Evolutionary conservation across 768 basidiomycete species (phyloP).

Genomic region (Rhodosporidiobolus odoratus): DNA sequence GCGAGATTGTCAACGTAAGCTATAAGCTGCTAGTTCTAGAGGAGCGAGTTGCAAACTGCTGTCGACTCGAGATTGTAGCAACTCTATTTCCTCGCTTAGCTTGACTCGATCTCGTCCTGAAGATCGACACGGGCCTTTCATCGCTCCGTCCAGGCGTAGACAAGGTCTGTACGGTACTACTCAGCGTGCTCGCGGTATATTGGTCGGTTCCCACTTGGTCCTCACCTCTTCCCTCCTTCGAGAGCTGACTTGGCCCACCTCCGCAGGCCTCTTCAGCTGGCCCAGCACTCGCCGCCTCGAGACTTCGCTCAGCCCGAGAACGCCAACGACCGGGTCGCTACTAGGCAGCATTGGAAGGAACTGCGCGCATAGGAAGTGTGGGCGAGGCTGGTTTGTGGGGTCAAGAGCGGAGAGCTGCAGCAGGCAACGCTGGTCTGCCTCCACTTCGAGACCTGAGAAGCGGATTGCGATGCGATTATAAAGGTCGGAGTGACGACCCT

Average conservation of each 20-base stretch:
- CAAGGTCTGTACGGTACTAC: too few relatives aligned
- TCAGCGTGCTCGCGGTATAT: too few relatives aligned
- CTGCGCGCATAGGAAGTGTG: conserved; percentile 4
- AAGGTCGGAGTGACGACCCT: conserved; percentile 61
- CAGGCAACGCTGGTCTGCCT: conserved; percentile 50
- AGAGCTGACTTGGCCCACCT: background rate
- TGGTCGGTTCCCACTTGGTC: background rate
- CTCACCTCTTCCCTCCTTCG: background rate
- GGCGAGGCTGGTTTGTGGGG: background rate
- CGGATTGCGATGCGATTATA: conserved; percentile 64
- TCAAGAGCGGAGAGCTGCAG: background rate
- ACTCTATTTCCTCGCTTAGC: too few relatives aligned
- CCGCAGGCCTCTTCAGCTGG: conserved; percentile 26
- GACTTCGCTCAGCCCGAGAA: conserved; percentile 16
- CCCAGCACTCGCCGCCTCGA: conserved; percentile 8
- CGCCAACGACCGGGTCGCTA: conserved; percentile 9
- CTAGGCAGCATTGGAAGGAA: background rate
- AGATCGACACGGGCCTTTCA: too few relatives aligned
- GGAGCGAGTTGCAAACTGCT: too few relatives aligned
- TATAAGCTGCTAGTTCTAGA: too few relatives aligned
- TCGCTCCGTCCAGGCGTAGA: too few relatives aligned
- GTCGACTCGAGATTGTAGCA: too few relatives aligned
- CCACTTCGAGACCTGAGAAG: conserved; percentile 80
- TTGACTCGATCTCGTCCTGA: too few relatives aligned
- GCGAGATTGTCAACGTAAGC: too few relatives aligned